Conservation (phyloP, 345 rosid genomes). For the Corchorus olitorius region DNA sequence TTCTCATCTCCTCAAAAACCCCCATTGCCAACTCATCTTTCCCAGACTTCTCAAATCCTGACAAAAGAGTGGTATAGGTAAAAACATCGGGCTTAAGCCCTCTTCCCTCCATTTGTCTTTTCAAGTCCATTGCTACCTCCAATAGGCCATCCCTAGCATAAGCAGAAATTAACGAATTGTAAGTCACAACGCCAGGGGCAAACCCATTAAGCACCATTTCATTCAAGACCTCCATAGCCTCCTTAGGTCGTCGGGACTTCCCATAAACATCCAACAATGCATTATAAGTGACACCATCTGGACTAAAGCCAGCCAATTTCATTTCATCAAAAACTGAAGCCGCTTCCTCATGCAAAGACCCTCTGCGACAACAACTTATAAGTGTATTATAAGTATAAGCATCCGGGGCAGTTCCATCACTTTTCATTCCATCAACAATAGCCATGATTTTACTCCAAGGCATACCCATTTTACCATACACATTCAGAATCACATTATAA, state of each 20-base stretch:
- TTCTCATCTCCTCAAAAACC: conserved; percentile 83
- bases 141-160: conserved; percentile 77
- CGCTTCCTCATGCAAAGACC: conserved; percentile 84
- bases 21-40: conserved; percentile 78
- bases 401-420: conserved; percentile 61
- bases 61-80: conserved; percentile 91
- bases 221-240: conserved; percentile 77
- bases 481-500: conserved; percentile 80
- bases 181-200: conserved; percentile 70
- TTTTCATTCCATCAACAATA: conserved; percentile 68
- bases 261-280: conserved; percentile 87
- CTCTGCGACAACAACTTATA: conserved; percentile 82
- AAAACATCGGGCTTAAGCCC: conserved; percentile 87
- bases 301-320: conserved; percentile 71
- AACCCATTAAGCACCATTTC: conserved; percentile 81
- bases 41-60: conserved; percentile 87
- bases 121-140: conserved; percentile 78
- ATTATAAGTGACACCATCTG: conserved; percentile 83
- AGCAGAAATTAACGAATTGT: conserved; percentile 86
- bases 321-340: conserved; percentile 68
- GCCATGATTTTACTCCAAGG: conserved; percentile 78
- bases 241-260: conserved; percentile 79
- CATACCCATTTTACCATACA: conserved; percentile 95
- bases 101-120: conserved; percentile 63
- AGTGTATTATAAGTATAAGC: conserved; percentile 83